Evolutionary conservation across 371 early-diverging fungal species (phyloP).

Genomic region (Mortierella sp.): DNA sequence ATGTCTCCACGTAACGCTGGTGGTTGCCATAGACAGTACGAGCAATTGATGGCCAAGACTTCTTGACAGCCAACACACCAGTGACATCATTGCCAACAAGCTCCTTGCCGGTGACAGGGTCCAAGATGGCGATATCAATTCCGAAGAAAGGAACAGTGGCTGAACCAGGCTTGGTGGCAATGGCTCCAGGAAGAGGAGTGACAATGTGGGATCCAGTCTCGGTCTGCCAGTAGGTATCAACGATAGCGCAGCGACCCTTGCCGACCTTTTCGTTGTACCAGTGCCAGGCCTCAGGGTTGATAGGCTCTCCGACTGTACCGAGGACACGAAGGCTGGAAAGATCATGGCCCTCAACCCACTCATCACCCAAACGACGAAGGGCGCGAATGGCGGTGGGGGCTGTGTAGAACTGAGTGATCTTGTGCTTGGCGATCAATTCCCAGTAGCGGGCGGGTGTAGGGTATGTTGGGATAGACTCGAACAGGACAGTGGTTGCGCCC

Average conservation of each 20-base stretch:
- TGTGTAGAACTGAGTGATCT: slow-evolving; percentile 97
- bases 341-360: slow-evolving; percentile 80
- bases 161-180: slow-evolving; percentile 93
- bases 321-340: slow-evolving; percentile 89
- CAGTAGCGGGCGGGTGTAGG: slow-evolving; percentile 89
- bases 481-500: slow-evolving; percentile 94
- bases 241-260: slow-evolving; percentile 87
- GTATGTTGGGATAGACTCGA: slow-evolving; percentile 92
- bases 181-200: slow-evolving; percentile 91
- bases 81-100: slow-evolving; percentile 85
- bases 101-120: slow-evolving; percentile 83
- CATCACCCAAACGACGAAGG: slow-evolving; percentile 88
- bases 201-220: slow-evolving; percentile 97
- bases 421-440: slow-evolving; percentile 86
- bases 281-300: slow-evolving; percentile 97
- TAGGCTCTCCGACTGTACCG: slow-evolving; percentile 98
- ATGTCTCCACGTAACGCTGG: slow-evolving; percentile 91
- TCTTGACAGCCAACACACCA: slow-evolving; percentile 92
- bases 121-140: slow-evolving; percentile 88
- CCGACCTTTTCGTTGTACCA: slow-evolving; percentile 97
- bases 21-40: slow-evolving; percentile 94
- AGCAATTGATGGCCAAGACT: slow-evolving; percentile 98
- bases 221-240: slow-evolving; percentile 98
- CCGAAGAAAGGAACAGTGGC: slow-evolving; percentile 99
- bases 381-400: slow-evolving; percentile 99